Conservation (phyloP, 2,329 filamentous ascomycete species). For the Colletotrichum abscissum region DNA sequence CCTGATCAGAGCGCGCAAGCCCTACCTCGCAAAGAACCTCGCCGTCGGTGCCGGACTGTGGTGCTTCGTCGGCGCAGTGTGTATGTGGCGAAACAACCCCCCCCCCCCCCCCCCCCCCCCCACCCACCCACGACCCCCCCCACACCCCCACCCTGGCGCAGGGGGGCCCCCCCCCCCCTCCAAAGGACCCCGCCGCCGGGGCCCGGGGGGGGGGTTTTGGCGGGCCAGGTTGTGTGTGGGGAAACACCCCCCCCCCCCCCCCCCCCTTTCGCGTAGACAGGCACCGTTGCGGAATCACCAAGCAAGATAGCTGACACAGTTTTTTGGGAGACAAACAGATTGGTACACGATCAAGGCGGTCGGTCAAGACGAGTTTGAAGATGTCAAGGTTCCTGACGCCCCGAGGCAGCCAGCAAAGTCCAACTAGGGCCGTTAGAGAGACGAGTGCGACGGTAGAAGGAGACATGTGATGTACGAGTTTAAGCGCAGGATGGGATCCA, state of each 20-base stretch:
- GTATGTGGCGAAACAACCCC: constrained; percentile 67
- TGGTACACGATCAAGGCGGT: constrained; percentile 80
- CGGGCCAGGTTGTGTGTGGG: too few relatives aligned
- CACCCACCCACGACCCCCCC: too few relatives aligned
- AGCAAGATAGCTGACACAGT: constrained; percentile 1
- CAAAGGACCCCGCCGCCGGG: too few relatives aligned
- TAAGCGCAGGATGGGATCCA: background rate
- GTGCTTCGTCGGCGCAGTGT: constrained; percentile 83
- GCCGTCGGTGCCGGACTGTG: constrained; percentile 82
- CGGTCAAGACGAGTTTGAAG: constrained; percentile 96
- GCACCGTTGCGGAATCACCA: too few relatives aligned
- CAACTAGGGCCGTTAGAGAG: constrained; percentile 37
- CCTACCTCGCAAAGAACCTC: constrained; percentile 91
- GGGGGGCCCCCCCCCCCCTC: too few relatives aligned
- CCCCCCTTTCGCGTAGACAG: background rate
- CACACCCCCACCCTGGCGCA: too few relatives aligned
- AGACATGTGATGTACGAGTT: constrained; percentile 2
- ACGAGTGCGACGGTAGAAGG: background rate
- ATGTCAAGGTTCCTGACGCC: constrained; percentile 88
- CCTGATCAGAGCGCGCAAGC: constrained; percentile 89
- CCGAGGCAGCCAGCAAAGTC: constrained; percentile 62
- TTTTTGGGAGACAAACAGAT: constrained; percentile 50
- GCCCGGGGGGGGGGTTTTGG: too few relatives aligned
- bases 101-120: background rate
- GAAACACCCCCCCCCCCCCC: background rate